Percentiles rank a stretch among this genome's conserved stretches.
These are phyloP conservation scores for Chaetothyriales sp. DNA, from an alignment of 2,329 filamentous ascomycete species.

Conservation along the genomic window DNA sequence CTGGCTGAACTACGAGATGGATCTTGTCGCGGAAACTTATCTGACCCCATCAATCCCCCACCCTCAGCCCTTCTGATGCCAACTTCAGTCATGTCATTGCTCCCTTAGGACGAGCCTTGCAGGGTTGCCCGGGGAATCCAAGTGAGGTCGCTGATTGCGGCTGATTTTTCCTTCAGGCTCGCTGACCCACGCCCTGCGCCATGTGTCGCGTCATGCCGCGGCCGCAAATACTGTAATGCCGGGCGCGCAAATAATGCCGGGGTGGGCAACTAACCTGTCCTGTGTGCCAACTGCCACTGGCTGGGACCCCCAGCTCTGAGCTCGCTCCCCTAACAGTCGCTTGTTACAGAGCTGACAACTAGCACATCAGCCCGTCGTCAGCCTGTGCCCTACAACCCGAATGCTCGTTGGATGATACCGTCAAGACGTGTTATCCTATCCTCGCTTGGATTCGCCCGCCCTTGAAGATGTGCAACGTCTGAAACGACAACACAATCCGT, in stretches of 20 bases:
- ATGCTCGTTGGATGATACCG: neutral
- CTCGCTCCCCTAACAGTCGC: neutral
- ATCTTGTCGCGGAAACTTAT: neutral
- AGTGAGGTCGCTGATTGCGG: no score
- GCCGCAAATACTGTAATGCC: neutral
- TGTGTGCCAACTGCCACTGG: neutral
- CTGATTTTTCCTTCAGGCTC: neutral
- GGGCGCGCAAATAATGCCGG: neutral
- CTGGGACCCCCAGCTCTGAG: neutral
- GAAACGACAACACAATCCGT: neutral
- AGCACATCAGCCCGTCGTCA: neutral
- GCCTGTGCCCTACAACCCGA: neutral
- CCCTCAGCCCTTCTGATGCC: neutral
- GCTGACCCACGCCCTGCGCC: neutral
- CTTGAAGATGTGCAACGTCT: neutral
- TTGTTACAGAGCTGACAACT: neutral
- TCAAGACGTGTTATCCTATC: neutral
- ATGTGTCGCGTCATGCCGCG: neutral
- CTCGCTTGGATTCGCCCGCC: neutral
- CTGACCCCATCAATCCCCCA: neutral
- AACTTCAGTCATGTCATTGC: neutral
- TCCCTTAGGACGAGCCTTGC: neutral
- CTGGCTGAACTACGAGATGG: neutral
- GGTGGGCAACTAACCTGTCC: neutral
- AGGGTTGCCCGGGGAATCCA: neutral